Conservation (phyloP, 768 basidiomycete species). For the Podaxis rugospora region DNA sequence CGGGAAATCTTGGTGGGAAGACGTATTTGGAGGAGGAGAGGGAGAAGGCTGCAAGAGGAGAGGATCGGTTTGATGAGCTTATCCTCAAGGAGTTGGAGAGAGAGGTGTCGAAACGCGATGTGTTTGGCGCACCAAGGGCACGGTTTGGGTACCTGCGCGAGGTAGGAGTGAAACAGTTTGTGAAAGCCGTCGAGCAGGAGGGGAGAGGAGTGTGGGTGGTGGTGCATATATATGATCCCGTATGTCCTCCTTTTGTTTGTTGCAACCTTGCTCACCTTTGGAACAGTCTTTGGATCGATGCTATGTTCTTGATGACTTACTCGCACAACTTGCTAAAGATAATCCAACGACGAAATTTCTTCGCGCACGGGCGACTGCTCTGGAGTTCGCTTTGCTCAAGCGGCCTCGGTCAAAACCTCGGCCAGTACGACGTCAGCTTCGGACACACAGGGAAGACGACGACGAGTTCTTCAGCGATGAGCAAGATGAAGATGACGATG, state of each 20-base stretch:
- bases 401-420: conserved; percentile 16
- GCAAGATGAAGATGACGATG: conserved; percentile 40
- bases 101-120: conserved; percentile 30
- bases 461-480: conserved; percentile 41
- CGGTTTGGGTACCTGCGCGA: conserved; percentile 78
- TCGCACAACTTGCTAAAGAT: conserved; percentile 63
- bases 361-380: conserved; percentile 68
- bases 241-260: conserved; percentile 30
- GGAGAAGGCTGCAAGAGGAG: conserved; percentile 40
- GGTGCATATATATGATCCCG: conserved; percentile 81
- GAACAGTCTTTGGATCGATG: conserved; percentile 72
- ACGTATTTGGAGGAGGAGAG: conserved; percentile 77
- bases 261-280: background rate
- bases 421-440: conserved; percentile 13
- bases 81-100: conserved; percentile 39
- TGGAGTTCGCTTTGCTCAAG: conserved; percentile 56
- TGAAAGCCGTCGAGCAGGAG: conserved; percentile 73
- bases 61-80: conserved; percentile 43
- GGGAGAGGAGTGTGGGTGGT: conserved; percentile 71
- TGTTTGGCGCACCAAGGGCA: conserved; percentile 47
- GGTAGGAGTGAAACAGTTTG: conserved; percentile 69
- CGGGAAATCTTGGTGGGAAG: conserved; percentile 58
- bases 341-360: conserved; percentile 77
- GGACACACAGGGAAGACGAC: conserved; percentile 37
- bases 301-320: conserved; percentile 60